Conservation (phyloP, 1,139 yeast genomes). For the Kodamaea fungicola region DNA sequence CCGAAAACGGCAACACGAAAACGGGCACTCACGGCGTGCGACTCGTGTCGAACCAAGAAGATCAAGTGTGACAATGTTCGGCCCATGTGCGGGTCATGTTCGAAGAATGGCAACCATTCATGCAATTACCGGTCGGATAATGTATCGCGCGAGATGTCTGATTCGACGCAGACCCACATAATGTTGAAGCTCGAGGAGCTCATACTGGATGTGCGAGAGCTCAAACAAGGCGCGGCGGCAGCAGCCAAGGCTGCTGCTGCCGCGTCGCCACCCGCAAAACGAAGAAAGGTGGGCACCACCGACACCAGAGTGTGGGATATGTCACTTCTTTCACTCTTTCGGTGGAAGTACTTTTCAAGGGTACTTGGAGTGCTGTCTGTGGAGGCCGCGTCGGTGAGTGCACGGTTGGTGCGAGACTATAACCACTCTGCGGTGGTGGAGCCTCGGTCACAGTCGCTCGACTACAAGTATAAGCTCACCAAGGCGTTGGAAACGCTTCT, state of each 20-base stretch:
- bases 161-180: conserved; percentile 25
- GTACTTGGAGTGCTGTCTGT: conserved; percentile 15
- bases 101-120: conserved; percentile 26
- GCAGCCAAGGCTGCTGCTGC: background rate
- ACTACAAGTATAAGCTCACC: conserved; percentile 16
- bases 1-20: conserved; percentile 20
- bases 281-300: background rate
- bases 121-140: conserved; percentile 36
- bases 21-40: conserved; percentile 47
- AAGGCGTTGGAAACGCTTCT: conserved; percentile 20
- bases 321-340: conserved; percentile 32
- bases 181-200: conserved; percentile 30
- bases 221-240: conserved; percentile 1
- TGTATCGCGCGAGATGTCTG: conserved; percentile 23
- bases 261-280: background rate
- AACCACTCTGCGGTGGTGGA: conserved; percentile 9
- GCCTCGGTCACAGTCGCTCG: conserved; percentile 9
- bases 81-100: conserved; percentile 51
- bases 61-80: conserved; percentile 50
- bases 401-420: conserved; percentile 17
- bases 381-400: conserved; percentile 12
- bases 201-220: conserved; percentile 10
- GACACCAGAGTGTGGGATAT: conserved; percentile 35
- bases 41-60: conserved; percentile 44
- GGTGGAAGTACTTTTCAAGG: conserved; percentile 30